Evolutionary conservation across 1,284 basidiomycete species (phyloP).

Genomic region (Cutaneotrichosporon cyanovorans): DNA sequence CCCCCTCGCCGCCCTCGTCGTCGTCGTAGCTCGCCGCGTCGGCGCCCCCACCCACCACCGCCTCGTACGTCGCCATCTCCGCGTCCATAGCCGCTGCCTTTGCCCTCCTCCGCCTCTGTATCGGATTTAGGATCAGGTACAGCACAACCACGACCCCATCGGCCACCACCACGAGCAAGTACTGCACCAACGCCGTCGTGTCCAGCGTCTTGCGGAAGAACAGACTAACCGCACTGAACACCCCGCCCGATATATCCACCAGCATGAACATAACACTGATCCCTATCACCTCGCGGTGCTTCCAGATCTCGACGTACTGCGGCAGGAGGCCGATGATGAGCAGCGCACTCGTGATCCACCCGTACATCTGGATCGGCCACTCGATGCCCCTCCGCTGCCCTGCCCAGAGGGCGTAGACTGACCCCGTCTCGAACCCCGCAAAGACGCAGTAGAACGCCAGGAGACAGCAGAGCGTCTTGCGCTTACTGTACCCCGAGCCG

Average conservation of each 20-base stretch:
- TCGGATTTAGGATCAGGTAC: constrained; percentile 58
- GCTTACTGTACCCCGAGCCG: constrained; percentile 35
- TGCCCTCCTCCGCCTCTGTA: constrained; percentile 31
- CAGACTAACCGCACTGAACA: constrained; percentile 62
- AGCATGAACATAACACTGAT: constrained; percentile 64
- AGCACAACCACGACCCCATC: constrained; percentile 56
- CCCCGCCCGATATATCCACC: constrained; percentile 63
- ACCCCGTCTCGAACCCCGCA: constrained; percentile 56
- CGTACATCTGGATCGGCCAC: constrained; percentile 56
- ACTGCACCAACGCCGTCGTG: constrained; percentile 55
- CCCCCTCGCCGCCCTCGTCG: no score
- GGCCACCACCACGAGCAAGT: constrained; percentile 50
- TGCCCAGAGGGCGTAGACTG: constrained; percentile 55
- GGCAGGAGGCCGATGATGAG: constrained; percentile 59
- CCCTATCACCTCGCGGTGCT: constrained; percentile 61
- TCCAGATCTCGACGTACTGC: constrained; percentile 61
- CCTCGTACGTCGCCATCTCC: neutral
- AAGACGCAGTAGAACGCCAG: constrained; percentile 47
- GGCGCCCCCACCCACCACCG: no score
- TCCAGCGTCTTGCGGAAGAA: constrained; percentile 63
- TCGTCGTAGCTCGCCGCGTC: no score
- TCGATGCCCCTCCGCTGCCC: constrained; percentile 49
- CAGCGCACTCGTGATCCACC: constrained; percentile 57
- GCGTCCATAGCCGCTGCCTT: constrained; percentile 3
- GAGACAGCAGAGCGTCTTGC: constrained; percentile 46